Evolutionary conservation across 2,329 filamentous ascomycete genomes (phyloP), one percentile per base, ranked within the genome.

Genomic region (Colletotrichum shisoi): DNA sequence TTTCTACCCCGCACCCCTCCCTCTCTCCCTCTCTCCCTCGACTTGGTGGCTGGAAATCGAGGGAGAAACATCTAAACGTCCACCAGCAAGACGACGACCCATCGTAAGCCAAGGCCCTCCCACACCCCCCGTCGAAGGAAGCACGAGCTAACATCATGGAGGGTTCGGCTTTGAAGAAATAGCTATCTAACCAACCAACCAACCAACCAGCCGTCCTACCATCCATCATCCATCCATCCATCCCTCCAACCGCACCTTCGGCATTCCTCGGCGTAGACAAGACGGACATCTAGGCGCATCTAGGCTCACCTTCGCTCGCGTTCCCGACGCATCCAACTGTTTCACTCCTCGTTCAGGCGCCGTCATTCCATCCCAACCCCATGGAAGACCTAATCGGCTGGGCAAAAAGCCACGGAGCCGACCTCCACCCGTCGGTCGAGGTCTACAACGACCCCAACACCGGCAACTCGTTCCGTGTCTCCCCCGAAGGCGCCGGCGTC

Each of bases 381-480:
- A 68, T 68, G 65, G 65, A 70, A 15, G 57, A 61, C 34, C 81
- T 88, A 5, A 68, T 83, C n/a, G 65, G 72, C 5, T 89, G 86
- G 86, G 82, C 82, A 4, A 72, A 70, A 27, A 71, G 73, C 1
- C 76, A 83, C 63, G 82, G 83, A 7, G 84, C 82, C 13, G 66
- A 66, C 5, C 76, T 89, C 31, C 82, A 88, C 70, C 79, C 81
- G 0, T 75, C 78, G 0, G 78, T 89, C 31, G 81, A 87, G 66
- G 77, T 89, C 56, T 84, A 84, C 72, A 72, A 81, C 2, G 82
- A 87, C 68, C 71, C 79, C 2, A 63, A 76, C 12, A 87, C 83
- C 2, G 83, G 84, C 54, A 80, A 84, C 45, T 88, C 85, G 2
- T 83, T 89, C 70, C 81, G 83, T 40, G 83, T 85, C 70, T 81